These are phyloP conservation scores for Drechslera avenae DNA, from an alignment of 2,329 filamentous ascomycete genomes.

Conservation along the genomic window DNA sequence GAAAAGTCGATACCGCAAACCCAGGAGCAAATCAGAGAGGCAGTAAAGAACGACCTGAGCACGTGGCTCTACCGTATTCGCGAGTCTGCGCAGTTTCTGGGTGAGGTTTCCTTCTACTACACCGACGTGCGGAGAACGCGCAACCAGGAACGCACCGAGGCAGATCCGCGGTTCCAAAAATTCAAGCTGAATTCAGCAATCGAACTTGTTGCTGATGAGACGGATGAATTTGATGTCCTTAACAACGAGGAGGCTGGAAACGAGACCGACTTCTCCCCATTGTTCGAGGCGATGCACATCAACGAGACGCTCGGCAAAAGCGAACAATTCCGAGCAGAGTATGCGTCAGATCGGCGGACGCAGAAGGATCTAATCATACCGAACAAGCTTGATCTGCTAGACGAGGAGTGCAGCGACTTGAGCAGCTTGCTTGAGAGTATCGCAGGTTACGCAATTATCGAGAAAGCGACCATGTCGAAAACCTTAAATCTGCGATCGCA, in stretches of 20 bases:
- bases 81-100: slow-evolving; percentile 93
- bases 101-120: slow-evolving; percentile 95
- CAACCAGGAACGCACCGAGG: slow-evolving; percentile 80
- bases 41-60: slow-evolving; percentile 95
- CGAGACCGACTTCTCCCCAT: slow-evolving; percentile 89
- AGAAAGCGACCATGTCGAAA: slow-evolving; percentile 88
- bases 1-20: slow-evolving; percentile 93
- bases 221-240: slow-evolving; percentile 91
- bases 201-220: slow-evolving; percentile 92
- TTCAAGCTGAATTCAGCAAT: slow-evolving; percentile 96
- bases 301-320: slow-evolving; percentile 91
- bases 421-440: slow-evolving; percentile 92
- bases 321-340: slow-evolving; percentile 88
- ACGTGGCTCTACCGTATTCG: slow-evolving; percentile 95
- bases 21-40: slow-evolving; percentile 90
- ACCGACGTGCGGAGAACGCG: slow-evolving; percentile 84
- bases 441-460: slow-evolving; percentile 94
- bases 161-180: slow-evolving; percentile 73
- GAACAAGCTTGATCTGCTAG: slow-evolving; percentile 72
- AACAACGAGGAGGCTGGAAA: slow-evolving; percentile 84
- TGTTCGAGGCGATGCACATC: slow-evolving; percentile 95
- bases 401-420: slow-evolving; percentile 84
- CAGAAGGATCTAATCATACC: slow-evolving; percentile 93
- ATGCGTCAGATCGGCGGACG: slow-evolving; percentile 84
- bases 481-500: slow-evolving; percentile 78